Conservation (phyloP, 371 early-diverging fungal species). For the Rhizomucor pusillus region DNA sequence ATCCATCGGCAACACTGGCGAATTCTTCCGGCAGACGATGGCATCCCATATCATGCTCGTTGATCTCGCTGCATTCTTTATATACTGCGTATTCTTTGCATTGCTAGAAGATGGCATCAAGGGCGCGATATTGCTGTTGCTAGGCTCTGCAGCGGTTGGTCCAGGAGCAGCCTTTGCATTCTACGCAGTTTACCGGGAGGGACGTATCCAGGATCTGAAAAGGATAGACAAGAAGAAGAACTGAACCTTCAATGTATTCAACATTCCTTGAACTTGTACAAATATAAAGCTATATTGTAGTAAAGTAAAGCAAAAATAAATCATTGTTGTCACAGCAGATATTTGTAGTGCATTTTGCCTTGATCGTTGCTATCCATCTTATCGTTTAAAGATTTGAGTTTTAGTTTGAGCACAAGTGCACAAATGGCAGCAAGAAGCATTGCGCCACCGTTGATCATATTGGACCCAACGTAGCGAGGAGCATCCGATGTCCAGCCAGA, state of each 20-base stretch:
- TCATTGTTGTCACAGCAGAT: slow-evolving; percentile 7
- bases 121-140: not conserved
- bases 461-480: slow-evolving; percentile 47
- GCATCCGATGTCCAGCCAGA: slow-evolving; percentile 49
- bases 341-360: slow-evolving; percentile 14
- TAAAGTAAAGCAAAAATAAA: not conserved
- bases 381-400: slow-evolving; percentile 25
- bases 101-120: slow-evolving; percentile 8
- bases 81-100: slow-evolving; percentile 6
- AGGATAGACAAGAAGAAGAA: not conserved
- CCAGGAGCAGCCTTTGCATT: slow-evolving; percentile 14
- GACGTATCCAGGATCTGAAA: slow-evolving; percentile 7
- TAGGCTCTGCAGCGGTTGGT: slow-evolving; percentile 7
- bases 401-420: slow-evolving; percentile 29
- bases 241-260: not conserved
- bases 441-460: slow-evolving; percentile 47
- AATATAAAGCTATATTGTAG: not conserved
- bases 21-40: not conserved
- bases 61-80: not conserved
- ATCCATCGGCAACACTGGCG: slow-evolving; percentile 2
- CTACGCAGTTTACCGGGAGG: slow-evolving; percentile 14
- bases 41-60: slow-evolving; percentile 8
- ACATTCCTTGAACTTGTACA: not conserved
- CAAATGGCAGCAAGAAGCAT: slow-evolving; percentile 43
- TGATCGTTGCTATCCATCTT: slow-evolving; percentile 20